Base-by-base conservation (phyloP, 306 rosid species). In the Inga leiocalycina region DNA sequence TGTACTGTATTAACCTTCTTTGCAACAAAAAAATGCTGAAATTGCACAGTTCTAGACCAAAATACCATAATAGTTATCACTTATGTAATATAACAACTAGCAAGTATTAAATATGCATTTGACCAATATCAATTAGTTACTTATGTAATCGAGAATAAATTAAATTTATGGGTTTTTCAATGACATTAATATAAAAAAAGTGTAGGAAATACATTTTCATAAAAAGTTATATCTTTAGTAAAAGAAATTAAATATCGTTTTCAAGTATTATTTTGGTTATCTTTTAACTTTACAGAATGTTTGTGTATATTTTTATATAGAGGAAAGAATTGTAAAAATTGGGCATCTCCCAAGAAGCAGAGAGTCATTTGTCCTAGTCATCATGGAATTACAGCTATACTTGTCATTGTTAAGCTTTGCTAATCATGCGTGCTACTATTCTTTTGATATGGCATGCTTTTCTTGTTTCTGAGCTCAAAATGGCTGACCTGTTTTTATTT, bases 401-500 rank as follows among this genome's bases (percentile, higher is more conserved):
- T 71, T 71, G 62, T 66, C 76, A 68, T 80, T 68, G 2, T 74
- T 45, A 79, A 66, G 59, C 72, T 43, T 71, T 20, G 41, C 71
- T 68, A 79, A 81, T 62, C 51, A 52, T 45, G 54, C 19, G 5
- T 12, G 48, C 71, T 79, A 41, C 20, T 81, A 49, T 74, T 68
- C 70, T 51, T 84, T 48, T 44, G 59, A 79, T 68, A 59, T 75
- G n/a, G 77, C 72, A 81, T 75, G 15, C 46, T 32, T 72, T 20
- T 51, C 56, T 83, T 80, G 61, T 65, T 65, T 65, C n/a, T 65
- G 24, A 64, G 61, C 56, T 79, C 76, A 72, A 61, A 43, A 49
- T 71, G 73, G 70, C 78, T 62, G 56, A 8, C 45, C 17, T 72
- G 66, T 49, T 85, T 83, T 84, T 34, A 41, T 69, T 84, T 88